Conservation (phyloP, 2,329 filamentous ascomycete genomes). For the Pyrenophora graminea region DNA sequence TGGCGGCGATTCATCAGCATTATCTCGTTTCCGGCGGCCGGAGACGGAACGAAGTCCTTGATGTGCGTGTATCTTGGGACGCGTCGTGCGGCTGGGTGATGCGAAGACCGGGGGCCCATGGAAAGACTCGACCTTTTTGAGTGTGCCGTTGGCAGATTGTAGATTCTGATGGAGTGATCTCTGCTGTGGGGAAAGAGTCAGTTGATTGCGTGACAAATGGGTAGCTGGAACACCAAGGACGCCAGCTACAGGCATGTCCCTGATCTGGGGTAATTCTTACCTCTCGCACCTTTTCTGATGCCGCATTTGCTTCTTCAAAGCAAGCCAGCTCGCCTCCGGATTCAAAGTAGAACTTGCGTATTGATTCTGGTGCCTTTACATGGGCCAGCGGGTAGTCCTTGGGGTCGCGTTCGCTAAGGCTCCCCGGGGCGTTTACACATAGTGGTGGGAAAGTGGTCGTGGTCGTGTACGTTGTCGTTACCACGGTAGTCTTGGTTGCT, state of each 20-base stretch:
- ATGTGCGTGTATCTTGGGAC: slow-evolving; percentile 29
- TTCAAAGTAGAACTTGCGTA: slow-evolving; percentile 78
- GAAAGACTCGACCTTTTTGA: slow-evolving; percentile 48
- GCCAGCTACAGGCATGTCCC: slow-evolving; percentile 23
- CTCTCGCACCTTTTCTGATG: slow-evolving; percentile 58
- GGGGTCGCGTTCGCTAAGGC: slow-evolving; percentile 73
- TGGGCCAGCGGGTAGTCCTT: slow-evolving; percentile 89
- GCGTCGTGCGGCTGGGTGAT: slow-evolving; percentile 45
- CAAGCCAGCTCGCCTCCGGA: slow-evolving; percentile 64
- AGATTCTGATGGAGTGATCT: slow-evolving; percentile 52
- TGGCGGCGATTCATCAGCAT: slow-evolving; percentile 48
- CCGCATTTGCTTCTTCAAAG: slow-evolving; percentile 66
- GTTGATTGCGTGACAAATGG: slow-evolving; percentile 16
- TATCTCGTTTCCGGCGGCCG: slow-evolving; percentile 50
- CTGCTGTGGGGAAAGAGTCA: slow-evolving; percentile 45
- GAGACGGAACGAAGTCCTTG: slow-evolving; percentile 34
- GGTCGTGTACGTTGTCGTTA: slow-evolving; percentile 92
- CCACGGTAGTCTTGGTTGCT: slow-evolving; percentile 67
- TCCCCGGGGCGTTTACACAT: slow-evolving; percentile 72
- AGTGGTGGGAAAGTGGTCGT: slow-evolving; percentile 82
- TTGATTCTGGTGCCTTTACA: slow-evolving; percentile 76
- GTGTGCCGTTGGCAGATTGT: slow-evolving; percentile 52
- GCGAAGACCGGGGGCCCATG: slow-evolving; percentile 49
- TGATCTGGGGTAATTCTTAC: slow-evolving; percentile 47
- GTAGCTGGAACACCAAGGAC: slow-evolving; percentile 24